Base-by-base conservation (phyloP, 371 early-diverging fungal genomes). In the Rhizopus stolonifer region DNA sequence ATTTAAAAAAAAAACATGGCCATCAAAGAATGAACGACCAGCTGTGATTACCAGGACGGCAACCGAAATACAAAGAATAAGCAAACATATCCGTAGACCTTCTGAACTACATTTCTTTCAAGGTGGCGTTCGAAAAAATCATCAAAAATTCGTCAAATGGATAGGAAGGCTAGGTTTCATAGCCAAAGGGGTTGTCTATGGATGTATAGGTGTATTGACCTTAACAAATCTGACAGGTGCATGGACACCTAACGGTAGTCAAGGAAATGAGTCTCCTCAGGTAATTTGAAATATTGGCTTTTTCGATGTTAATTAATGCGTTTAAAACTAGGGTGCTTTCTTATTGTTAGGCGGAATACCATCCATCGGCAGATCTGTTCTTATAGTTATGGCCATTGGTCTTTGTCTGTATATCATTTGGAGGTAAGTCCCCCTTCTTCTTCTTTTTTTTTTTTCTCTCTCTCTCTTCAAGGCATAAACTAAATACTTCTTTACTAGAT, bases 181-280 rank as follows among this genome's bases (percentile, higher is more conserved):
- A 18, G 74, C 74, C 3, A 77, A 77, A 58, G 77, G 67, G 9
- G 49, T 77, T 21, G 77, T 77, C 1, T 77, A 77, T 45, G 77
- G 74, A 2, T 66, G 71, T 43, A 77, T 77, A 42, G 74, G 77
- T 25, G 74, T 70, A 0, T 53, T 77, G 23, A 71, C 70, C 4
- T 56, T 66, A 18, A 70, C 71, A 1, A 73, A 70, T 56, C 61
- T 71, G 15, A 54, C 65, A 21, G 71, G 72, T 14, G 63, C 67
- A 7, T 53, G 54, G 52, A 71, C 69, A 14, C 77, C 77, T 1
- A 69, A 73, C 40, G 74, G 74, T 18, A 70, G 71, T 45, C 46
- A 51, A 48, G 64, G 66, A 19, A 73, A 77, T 48, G 77, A 72
- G 46, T 71, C 72, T 8, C 77, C 77, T 18, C 72, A 70, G 60